A percentile compares a stretch with the other conserved stretches of the same genome.
Evolutionary conservation across 2,329 filamentous ascomycete species (phyloP).

Genomic region (Fusarium xylarioides): DNA sequence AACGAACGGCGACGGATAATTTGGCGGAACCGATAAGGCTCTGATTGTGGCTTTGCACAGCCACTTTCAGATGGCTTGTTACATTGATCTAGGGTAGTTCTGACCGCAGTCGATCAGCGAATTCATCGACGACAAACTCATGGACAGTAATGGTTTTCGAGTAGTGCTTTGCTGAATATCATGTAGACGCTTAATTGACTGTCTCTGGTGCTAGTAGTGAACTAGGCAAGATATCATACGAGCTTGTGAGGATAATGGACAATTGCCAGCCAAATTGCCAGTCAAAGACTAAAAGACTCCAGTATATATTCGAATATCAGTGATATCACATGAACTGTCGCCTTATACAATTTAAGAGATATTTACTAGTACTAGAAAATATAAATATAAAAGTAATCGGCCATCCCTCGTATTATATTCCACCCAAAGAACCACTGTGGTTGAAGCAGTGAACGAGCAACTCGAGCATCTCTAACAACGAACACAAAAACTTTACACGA

Average conservation of each 20-base stretch:
- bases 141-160: neutral
- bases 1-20: slow-evolving; percentile 30
- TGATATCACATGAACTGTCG: accelerated
- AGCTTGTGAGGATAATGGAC: accelerated
- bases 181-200: accelerated
- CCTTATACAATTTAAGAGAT: no score
- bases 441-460: neutral
- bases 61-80: neutral
- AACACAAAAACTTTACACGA: neutral
- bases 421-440: no score
- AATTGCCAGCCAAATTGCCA: no score
- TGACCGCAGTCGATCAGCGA: neutral
- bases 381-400: accelerated
- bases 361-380: accelerated
- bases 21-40: neutral
- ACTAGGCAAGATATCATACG: no score
- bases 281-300: accelerated
- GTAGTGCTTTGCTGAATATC: accelerated
- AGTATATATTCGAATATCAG: neutral
- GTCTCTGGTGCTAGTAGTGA: accelerated
- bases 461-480: neutral
- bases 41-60: slow-evolving; percentile 16
- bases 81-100: slow-evolving; percentile 4
- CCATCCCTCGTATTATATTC: neutral
- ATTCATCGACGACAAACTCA: neutral